Percentiles rank a stretch among this genome's conserved stretches.
Conservation (phyloP, 495 filamentous ascomycete species). For the Xylaria acuta region DNA sequence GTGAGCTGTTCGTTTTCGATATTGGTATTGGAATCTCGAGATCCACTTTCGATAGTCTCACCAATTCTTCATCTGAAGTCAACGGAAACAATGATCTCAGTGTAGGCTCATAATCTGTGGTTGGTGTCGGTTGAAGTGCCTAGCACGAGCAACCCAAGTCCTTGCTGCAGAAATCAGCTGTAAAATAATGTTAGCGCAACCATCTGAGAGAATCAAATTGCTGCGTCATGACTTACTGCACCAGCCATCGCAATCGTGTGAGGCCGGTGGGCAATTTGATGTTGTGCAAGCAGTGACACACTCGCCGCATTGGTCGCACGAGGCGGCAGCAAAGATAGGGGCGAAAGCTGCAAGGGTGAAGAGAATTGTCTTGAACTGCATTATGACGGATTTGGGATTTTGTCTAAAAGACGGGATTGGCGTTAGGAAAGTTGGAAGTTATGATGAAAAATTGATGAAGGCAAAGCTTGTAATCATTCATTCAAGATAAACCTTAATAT, state of each 20-base stretch:
- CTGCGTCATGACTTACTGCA: background rate
- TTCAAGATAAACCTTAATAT: background rate
- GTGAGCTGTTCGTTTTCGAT: background rate
- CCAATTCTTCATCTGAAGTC: background rate
- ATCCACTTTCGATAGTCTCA: background rate
- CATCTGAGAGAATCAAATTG: background rate
- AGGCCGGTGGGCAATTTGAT: conserved; percentile 1
- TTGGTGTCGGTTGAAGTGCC: background rate
- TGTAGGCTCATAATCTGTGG: background rate
- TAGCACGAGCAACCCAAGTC: conserved; percentile 13
- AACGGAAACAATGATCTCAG: background rate
- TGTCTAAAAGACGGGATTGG: background rate
- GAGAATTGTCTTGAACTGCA: conserved; percentile 13
- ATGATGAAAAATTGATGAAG: background rate
- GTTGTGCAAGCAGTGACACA: conserved; percentile 7
- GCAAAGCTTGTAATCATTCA: background rate
- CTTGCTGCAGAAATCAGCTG: conserved; percentile 11
- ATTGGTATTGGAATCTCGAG: background rate
- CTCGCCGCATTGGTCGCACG: conserved; percentile 10
- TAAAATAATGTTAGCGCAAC: background rate
- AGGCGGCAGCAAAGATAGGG: conserved; percentile 1
- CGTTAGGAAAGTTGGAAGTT: background rate
- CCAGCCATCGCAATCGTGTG: conserved; percentile 6
- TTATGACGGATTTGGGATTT: background rate
- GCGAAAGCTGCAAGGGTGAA: background rate